Evolutionary conservation across 108 stramenopile genomes (phyloP), one percentile per base, ranked within the genome.

Genomic region (Cyclotella kingstonii): DNA sequence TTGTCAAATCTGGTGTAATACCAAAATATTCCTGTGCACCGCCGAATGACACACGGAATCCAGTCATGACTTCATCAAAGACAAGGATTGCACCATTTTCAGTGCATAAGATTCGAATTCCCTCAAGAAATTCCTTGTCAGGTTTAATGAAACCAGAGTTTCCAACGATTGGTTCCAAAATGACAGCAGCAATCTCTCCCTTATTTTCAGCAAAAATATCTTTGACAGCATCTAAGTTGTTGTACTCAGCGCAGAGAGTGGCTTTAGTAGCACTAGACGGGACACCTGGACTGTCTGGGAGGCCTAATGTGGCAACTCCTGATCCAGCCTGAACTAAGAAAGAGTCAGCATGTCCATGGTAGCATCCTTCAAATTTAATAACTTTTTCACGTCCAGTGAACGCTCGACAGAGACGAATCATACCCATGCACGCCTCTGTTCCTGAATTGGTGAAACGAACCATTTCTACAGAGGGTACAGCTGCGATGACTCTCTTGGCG

Each of bases 11-110:
- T 12, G 97, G 97, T 28, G 93, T 95, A 50, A 98, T 81, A 39
- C 97, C 95, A 64, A 96, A 98, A 73, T 96, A 96, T 73, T 88
- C 63, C 76, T 97, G 97, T 5, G 95, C 97, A 45, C 97, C 95
- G 36, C 97, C 97, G 70, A 95, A 98, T 28, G 96, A 47, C 34
- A 98, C 89, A 67, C 97, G 96, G 93, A 98, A 98, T 62, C 97
- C 97, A 53, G 97, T 98, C 97, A 98, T 98, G 63, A 98, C 97
- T 81, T 98, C 97, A 77, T 98, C 97, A 68, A 98, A 98, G 57
- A 97, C 96, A 42, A 96, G 78, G 22, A 98, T 81, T 5, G 97
- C 79, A 26, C 93, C 97, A 73, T 97, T 78, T 55, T 94, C 88
- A 39, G 62, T 74, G 58, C 87, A 73, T 65, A 98, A 67, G 49